These are phyloP conservation scores for Agrocybe praecox DNA, from an alignment of 768 basidiomycete species.

Conservation along the genomic window DNA sequence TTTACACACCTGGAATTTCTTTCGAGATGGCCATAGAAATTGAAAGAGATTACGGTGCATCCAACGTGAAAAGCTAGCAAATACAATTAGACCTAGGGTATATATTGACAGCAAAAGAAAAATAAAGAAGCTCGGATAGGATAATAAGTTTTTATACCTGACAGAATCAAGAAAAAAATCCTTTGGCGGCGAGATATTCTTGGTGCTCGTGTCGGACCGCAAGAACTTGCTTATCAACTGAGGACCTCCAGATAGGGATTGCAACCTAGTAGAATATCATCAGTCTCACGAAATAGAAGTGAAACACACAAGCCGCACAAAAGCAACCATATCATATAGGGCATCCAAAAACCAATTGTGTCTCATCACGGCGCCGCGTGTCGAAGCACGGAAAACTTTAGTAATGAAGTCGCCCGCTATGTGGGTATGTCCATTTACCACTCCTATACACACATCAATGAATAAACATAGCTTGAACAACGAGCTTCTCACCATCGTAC, in stretches of 20 bases:
- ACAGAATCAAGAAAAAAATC: constrained; percentile 39
- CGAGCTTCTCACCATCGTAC: constrained; percentile 50
- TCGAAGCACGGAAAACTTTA: constrained; percentile 65
- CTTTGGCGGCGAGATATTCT: constrained; percentile 42
- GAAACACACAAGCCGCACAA: constrained; percentile 34
- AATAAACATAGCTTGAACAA: background rate
- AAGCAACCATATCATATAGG: constrained; percentile 44
- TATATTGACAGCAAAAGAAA: no score
- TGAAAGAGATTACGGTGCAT: no score
- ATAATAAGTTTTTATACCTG: constrained; percentile 6
- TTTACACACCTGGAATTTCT: no score
- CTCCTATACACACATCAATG: constrained; percentile 41
- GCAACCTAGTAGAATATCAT: constrained; percentile 39
- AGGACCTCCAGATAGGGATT: constrained; percentile 52
- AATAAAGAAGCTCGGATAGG: background rate
- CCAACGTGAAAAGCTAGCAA: no score
- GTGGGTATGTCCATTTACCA: constrained; percentile 70
- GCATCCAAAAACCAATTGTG: constrained; percentile 64
- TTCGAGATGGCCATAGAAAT: no score
- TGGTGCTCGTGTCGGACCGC: constrained; percentile 49
- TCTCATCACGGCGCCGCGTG: constrained; percentile 62
- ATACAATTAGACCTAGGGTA: no score
- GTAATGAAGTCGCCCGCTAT: constrained; percentile 76
- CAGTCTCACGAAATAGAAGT: constrained; percentile 3
- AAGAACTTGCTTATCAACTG: constrained; percentile 48